Conservation (phyloP, 192 early-diverging fungal species). For the Entrophospora sp. region DNA sequence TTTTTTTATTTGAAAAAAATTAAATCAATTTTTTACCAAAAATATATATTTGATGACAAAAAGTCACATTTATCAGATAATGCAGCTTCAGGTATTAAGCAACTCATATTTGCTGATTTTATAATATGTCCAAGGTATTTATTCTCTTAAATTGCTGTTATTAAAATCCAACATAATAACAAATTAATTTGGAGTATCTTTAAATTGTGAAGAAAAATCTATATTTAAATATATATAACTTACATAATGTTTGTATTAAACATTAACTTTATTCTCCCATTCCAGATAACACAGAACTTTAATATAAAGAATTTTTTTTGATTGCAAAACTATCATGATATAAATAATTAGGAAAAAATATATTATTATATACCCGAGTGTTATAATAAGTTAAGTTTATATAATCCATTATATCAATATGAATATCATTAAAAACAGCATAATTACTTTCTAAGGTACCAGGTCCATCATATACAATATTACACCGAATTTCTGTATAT, state of each 20-base stretch:
- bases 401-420: conserved; percentile 99
- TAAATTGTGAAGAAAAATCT: neutral
- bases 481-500: conserved; percentile 99
- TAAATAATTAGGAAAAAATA: conserved; percentile 14
- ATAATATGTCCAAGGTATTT: conserved; percentile 93
- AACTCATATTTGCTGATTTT: conserved; percentile 96
- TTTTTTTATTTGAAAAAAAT: neutral
- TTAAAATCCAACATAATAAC: neutral
- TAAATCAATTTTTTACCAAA: conserved; percentile 54
- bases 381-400: conserved; percentile 88
- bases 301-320: too few species aligned
- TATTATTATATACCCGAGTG: conserved; percentile 45
- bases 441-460: conserved; percentile 82
- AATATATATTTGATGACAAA: conserved; percentile 95
- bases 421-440: conserved; percentile 94
- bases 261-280: conserved; percentile 99
- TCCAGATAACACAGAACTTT: conserved; percentile 97
- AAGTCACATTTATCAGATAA: conserved; percentile 94
- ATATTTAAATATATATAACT: conserved; percentile 14
- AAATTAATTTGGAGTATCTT: neutral
- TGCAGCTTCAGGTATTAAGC: conserved; percentile 88
- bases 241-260: conserved; percentile 87
- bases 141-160: conserved; percentile 65
- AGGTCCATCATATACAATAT: conserved; percentile 97
- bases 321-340: too few species aligned